Evolutionary conservation across 345 rosid genomes (phyloP), one percentile per base, ranked within the genome.

Genomic region (Bruguiera sexangula): DNA sequence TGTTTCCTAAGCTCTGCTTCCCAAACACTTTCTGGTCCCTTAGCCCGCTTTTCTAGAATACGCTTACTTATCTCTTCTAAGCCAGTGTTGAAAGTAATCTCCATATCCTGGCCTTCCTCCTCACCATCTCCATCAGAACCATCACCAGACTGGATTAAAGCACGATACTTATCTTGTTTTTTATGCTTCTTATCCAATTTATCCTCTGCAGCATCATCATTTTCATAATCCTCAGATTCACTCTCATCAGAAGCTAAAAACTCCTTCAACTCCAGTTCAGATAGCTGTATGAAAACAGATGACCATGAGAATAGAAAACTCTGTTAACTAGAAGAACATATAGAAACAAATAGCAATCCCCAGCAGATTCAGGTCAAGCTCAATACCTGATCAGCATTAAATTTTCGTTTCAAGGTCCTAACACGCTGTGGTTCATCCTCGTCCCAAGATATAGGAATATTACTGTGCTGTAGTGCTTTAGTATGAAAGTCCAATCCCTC

Each of bases 401-500:
- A 85, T 75, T 85, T 88, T 75, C 83, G 85, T 50, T 83, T 92
- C 79, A 95, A 81, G 56, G 95, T 86, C 82, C 83, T 95, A 11
- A 75, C 75, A 20, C 98, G 96, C 50, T 90, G 85, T 6, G 98
- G 98, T 76, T 92, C 98, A 85, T 95, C 99, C 55, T 90, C 99
- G 82, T 92, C 99, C 99, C 99, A 95, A 48, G 98, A 72, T 59
- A 90, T 79, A 62, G 83, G 72, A 69, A 90, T 84, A 76, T 81
- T 87, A 75, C 94, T 95, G 76, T 88, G 79, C 80, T 92, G 99
- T 75, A 95, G 81, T 24, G 96, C 96, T 81, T 82, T 87, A 26
- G 92, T 92, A 50, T 85, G 87, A 78, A 88, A 95, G 70, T 92
- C 85, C 70, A 86, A 71, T 69, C 92, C 96, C 43, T 83, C 88